A percentile compares a stretch with the other conserved stretches of the same genome.
These are phyloP conservation scores for Clarireedia hainanense DNA, from an alignment of 2,329 filamentous ascomycete genomes.

Conservation along the genomic window DNA sequence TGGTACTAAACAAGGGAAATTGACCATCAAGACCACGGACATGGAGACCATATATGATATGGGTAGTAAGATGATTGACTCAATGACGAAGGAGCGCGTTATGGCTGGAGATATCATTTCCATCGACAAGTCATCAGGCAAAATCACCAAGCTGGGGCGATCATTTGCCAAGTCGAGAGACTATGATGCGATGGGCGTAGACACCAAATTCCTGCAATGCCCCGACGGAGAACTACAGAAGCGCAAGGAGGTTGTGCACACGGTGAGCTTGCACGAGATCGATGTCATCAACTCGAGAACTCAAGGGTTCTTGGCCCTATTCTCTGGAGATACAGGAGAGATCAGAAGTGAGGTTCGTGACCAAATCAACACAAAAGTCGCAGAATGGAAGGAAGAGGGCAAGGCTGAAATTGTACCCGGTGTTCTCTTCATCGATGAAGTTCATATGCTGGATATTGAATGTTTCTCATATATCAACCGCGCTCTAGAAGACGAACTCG, in stretches of 20 bases:
- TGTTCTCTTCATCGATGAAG: conserved; percentile 96
- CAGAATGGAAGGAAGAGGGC: conserved; percentile 98
- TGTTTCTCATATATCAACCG: conserved; percentile 99
- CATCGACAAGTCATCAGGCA: conserved; percentile 96
- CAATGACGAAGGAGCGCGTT: conserved; percentile 98
- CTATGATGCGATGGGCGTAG: conserved; percentile 98
- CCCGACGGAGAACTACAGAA: conserved; percentile 97
- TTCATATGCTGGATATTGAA: conserved; percentile 99
- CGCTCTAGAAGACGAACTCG: conserved; percentile 86
- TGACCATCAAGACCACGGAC: conserved; percentile 98
- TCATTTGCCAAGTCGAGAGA: conserved; percentile 93
- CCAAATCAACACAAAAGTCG: conserved; percentile 98
- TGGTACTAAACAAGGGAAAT: conserved; percentile 94
- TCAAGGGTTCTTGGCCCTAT: conserved; percentile 95
- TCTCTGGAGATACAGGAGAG: conserved; percentile 96
- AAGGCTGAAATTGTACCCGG: conserved; percentile 97
- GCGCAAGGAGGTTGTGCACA: conserved; percentile 94
- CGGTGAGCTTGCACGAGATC: conserved; percentile 94
- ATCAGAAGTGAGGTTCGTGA: conserved; percentile 95
- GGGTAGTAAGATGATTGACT: conserved; percentile 99
- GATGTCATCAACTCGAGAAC: conserved; percentile 98
- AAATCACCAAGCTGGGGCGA: conserved; percentile 93
- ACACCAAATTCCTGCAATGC: conserved; percentile 97
- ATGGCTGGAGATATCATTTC: conserved; percentile 98
- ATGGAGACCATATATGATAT: conserved; percentile 99